Evolutionary conservation across 345 rosid species (phyloP), one percentile per base, ranked within the genome.

Genomic region (Aquilaria malaccensis): DNA sequence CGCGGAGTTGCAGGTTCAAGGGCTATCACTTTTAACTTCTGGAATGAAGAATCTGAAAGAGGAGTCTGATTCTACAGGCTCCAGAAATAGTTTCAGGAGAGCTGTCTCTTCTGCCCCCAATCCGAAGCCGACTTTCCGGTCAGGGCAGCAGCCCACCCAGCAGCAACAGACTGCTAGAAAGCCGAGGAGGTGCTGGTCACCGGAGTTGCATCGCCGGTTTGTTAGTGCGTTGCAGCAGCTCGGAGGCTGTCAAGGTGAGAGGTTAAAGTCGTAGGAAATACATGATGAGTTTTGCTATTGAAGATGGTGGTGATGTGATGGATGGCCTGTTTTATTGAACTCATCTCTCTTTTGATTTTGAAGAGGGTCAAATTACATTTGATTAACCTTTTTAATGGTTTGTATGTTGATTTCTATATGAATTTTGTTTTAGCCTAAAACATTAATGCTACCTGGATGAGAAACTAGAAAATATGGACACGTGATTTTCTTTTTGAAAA

Each of bases 171-270:
- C 66, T 60, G 45, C 74, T 13, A 70, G 97, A 81, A 89, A 89
- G 75, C 95, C 81, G 76, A 81, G 97, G 71, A 81, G 95, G 69
- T 83, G 88, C 72, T 89, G 97, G 97, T 87, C 88, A 13, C 86
- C 91, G 0, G 92, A 83, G 71, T 72, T 89, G 60, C 97, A 89
- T 73, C 80, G 85, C n/a, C 81, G 86, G 51, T 89, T 89, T 33
- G 77, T 87, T 41, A 80, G 75, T 76, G 92, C 97, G 13, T 70
- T 89, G 69, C 86, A 89, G 54, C 84, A 81, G 22, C 97, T 89
- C 7, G 97, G 95, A 61, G 97, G 97, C 41, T 81, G 88, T 14
- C 83, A 79, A 81, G 89, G 97, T 87, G 49, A 64, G 74, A 31
- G 7, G 11, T 55, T n/a, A 13, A 65, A 47, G 13, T 43, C 45